Conservation (phyloP, 1,284 basidiomycete genomes). For the Stereum hirsutum region DNA sequence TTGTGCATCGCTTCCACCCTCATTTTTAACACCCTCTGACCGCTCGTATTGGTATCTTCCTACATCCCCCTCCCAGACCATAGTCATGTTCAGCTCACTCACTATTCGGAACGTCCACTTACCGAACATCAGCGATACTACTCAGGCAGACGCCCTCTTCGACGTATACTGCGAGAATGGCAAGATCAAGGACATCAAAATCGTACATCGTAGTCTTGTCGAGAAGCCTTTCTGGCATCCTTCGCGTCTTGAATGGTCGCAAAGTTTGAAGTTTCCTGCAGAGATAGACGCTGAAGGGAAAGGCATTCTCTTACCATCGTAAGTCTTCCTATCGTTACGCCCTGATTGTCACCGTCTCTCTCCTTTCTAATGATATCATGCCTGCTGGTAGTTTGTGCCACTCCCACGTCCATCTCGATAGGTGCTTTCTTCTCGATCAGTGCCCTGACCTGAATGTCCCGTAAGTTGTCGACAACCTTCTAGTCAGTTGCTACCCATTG, state of each 20-base stretch:
- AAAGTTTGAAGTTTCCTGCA: too few relatives aligned
- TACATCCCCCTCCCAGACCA: too few relatives aligned
- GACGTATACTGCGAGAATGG: slow-evolving; percentile 18
- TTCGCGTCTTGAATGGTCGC: too few relatives aligned
- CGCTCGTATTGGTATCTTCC: too few relatives aligned
- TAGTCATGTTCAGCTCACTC: too few relatives aligned
- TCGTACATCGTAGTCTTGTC: slow-evolving; percentile 6
- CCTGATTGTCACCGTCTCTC: slow-evolving; percentile 5
- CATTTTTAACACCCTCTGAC: too few relatives aligned
- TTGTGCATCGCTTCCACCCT: too few relatives aligned
- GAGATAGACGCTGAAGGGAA: slow-evolving; percentile 29
- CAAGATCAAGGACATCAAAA: slow-evolving; percentile 11
- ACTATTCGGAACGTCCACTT: slow-evolving; percentile 5
- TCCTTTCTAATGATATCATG: slow-evolving; percentile 5
- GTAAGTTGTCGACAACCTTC: slow-evolving; percentile 22
- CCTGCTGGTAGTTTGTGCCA: slow-evolving; percentile 56
- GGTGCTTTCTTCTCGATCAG: slow-evolving; percentile 52
- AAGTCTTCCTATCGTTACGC: slow-evolving; percentile 15
- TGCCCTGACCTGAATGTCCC: slow-evolving; percentile 41
- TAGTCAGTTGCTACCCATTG: background rate
- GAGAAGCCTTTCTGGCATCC: too few relatives aligned
- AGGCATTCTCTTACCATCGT: slow-evolving; percentile 44
- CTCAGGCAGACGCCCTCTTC: slow-evolving; percentile 13
- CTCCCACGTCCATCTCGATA: slow-evolving; percentile 59
- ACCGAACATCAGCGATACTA: background rate